Evolutionary conservation across 345 rosid species (phyloP), one percentile per base, ranked within the genome.

Genomic region (Noccaea bulbosa): DNA sequence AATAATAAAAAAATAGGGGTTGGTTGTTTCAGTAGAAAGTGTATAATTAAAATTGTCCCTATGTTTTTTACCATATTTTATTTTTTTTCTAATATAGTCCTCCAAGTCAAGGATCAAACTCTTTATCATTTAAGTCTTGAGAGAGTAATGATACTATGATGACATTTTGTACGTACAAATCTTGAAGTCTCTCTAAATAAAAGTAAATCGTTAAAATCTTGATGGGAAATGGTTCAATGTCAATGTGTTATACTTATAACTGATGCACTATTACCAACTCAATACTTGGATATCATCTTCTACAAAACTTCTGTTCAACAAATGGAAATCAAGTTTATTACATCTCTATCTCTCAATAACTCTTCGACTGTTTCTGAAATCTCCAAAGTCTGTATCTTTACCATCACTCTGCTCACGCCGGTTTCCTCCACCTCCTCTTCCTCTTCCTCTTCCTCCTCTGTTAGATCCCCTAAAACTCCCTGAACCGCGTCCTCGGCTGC

Each of bases 291-390:
- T 20, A 20, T 20, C 22, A 20, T 20, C 22, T 35, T 60, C 3
- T 39, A 7, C 8, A 40, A 24, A 65, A 8, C 22, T 51, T 52
- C 7, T 53, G 38, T n/a, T 37, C 4, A 34, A 59, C 34, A 22
- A 40, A 40, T 4, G 7, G 12, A 7, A 43, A 45, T 15, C 4
- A 45, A 45, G 35, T 44, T 14, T 62, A 32, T 45, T 48, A 30
- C 74, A 62, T 62, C 0, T 62, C 40, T 70, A 77, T 65, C 80
- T 77, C 58, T 77, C 73, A 1, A 77, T 77, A 51, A 77, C 80
- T 58, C 80, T 65, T 58, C 77, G 50, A 65, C 77, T 77, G 59
- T 77, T 77, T 71, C 69, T 77, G 11, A 66, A 77, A 16, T 65
- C 77, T 59, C 58, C 77, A 15, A n/a, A 1, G 69, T 71, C 77